A percentile compares a stretch with the other conserved stretches of the same genome.
Conservation (phyloP, 495 filamentous ascomycete genomes). For the Podospora anserina region DNA sequence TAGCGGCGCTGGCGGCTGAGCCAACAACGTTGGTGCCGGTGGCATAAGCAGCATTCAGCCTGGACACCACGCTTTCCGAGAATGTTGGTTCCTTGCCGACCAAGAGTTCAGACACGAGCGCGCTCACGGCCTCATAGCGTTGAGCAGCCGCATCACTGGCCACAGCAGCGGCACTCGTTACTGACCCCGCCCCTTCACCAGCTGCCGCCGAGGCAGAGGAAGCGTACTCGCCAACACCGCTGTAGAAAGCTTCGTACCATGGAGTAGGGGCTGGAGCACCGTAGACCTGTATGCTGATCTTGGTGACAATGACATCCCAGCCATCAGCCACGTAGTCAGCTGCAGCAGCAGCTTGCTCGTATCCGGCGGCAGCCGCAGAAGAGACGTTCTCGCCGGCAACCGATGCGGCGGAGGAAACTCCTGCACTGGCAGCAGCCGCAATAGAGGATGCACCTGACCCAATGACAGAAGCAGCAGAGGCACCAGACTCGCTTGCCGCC, state of each 20-base stretch:
- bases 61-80: slow-evolving; percentile 73
- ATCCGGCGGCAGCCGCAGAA: slow-evolving; percentile 28
- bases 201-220: slow-evolving; percentile 29
- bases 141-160: slow-evolving; percentile 50
- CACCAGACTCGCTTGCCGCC: slow-evolving; percentile 26
- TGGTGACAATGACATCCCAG: slow-evolving; percentile 66
- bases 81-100: slow-evolving; percentile 75
- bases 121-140: slow-evolving; percentile 68
- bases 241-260: slow-evolving; percentile 50
- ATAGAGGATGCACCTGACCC: slow-evolving; percentile 24
- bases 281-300: slow-evolving; percentile 69
- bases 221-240: slow-evolving; percentile 29
- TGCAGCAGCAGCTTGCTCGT: slow-evolving; percentile 28
- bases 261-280: slow-evolving; percentile 62
- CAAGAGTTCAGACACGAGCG: slow-evolving; percentile 72
- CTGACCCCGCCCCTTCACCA: slow-evolving; percentile 36
- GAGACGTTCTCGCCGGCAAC: slow-evolving; percentile 33
- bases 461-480: slow-evolving; percentile 28
- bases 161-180: slow-evolving; percentile 52
- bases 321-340: slow-evolving; percentile 45
- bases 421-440: slow-evolving; percentile 37
- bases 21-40: slow-evolving; percentile 23
- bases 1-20: slow-evolving; percentile 37
- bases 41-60: slow-evolving; percentile 60
- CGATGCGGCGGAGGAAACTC: slow-evolving; percentile 34